These are phyloP conservation scores for Exophiala alcalophila DNA, from an alignment of 2,329 filamentous ascomycete genomes.

Conservation along the genomic window DNA sequence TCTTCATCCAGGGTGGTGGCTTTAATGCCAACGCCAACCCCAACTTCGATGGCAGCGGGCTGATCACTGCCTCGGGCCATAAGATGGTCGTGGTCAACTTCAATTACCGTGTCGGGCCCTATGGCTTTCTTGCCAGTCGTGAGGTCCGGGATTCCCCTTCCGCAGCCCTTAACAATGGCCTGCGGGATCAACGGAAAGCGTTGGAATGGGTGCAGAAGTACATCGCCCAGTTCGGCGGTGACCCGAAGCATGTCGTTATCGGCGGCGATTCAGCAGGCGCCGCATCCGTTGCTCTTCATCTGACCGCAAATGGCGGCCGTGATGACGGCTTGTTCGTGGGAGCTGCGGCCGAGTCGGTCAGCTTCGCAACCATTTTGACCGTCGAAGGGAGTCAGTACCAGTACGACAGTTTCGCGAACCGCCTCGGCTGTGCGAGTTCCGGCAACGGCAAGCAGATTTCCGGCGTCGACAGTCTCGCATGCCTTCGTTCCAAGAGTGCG, in stretches of 20 bases:
- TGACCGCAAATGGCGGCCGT: constrained; percentile 53
- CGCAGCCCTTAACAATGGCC: constrained; percentile 59
- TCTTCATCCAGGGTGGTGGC: constrained; percentile 61
- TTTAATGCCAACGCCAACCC: constrained; percentile 59
- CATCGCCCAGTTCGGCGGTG: constrained; percentile 65
- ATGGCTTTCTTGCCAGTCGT: constrained; percentile 65
- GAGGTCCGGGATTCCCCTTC: constrained; percentile 49
- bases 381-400: constrained; percentile 50
- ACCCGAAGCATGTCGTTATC: constrained; percentile 65
- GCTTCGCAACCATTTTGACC: constrained; percentile 50
- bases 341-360: constrained; percentile 55
- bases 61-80: constrained; percentile 58
- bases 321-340: constrained; percentile 52
- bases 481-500: constrained; percentile 48
- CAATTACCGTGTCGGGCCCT: constrained; percentile 74
- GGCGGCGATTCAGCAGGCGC: constrained; percentile 68
- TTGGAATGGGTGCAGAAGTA: constrained; percentile 67
- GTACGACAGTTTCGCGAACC: constrained; percentile 51
- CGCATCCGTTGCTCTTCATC: constrained; percentile 60
- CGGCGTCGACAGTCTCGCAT: constrained; percentile 31
- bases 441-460: background rate
- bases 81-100: constrained; percentile 68
- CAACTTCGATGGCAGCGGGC: constrained; percentile 59
- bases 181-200: constrained; percentile 67
- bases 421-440: constrained; percentile 48